Conservation (phyloP, 2,329 filamentous ascomycete genomes). For the Chaetomiaceae sp. region DNA sequence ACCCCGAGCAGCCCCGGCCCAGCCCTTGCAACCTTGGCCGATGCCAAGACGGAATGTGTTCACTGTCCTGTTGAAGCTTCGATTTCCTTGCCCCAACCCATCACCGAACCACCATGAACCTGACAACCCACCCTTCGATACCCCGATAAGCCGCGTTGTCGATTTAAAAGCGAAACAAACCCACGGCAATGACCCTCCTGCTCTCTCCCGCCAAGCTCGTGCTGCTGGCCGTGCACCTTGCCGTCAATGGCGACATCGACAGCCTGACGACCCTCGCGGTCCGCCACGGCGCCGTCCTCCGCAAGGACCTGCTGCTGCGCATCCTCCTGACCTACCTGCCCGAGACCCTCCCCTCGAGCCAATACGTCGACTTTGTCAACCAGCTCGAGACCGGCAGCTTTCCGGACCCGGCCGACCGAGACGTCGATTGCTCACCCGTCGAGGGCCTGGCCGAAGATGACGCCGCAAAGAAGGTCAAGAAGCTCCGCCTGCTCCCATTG, state of each 20-base stretch:
- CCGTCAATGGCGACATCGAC: conserved; percentile 60
- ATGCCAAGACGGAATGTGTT: conserved; percentile 6
- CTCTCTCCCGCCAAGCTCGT: conserved; percentile 65
- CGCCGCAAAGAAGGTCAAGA: conserved; percentile 59
- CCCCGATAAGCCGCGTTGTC: not conserved
- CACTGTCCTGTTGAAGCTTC: not conserved
- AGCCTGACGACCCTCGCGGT: conserved; percentile 58
- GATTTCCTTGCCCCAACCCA: not conserved
- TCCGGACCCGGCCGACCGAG: conserved; percentile 36
- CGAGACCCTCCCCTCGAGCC: conserved; percentile 60
- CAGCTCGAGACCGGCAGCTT: conserved; percentile 50
- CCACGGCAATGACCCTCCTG: conserved; percentile 31
- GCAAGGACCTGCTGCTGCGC: conserved; percentile 61
- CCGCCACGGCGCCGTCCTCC: conserved; percentile 53
- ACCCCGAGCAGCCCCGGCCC: not conserved
- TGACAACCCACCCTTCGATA: not conserved
- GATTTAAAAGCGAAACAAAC: not conserved
- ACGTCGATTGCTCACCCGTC: conserved; percentile 54
- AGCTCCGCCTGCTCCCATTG: conserved; percentile 59
- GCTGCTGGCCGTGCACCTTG: conserved; percentile 67
- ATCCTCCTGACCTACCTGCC: conserved; percentile 75
- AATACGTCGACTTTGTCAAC: conserved; percentile 59
- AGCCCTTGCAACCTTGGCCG: not conserved
- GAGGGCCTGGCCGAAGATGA: conserved; percentile 57
- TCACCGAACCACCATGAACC: conserved; percentile 9